Conservation (phyloP, 2,329 filamentous ascomycete genomes). For the Cadophora luteo-olivacea region DNA sequence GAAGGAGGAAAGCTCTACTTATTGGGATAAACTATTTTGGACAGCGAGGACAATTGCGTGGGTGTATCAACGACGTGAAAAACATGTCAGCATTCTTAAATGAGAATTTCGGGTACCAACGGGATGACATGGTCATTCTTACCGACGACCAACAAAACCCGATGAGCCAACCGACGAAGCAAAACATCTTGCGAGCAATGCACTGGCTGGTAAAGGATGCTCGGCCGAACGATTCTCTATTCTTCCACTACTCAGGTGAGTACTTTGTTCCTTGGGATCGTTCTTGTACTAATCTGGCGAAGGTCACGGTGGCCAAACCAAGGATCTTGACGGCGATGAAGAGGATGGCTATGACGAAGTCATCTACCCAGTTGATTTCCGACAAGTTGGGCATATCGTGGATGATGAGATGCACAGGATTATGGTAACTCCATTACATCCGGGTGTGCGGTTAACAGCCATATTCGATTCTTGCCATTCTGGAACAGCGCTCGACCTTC, state of each 20-base stretch:
- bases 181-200: slow-evolving; percentile 94
- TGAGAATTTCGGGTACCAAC: slow-evolving; percentile 87
- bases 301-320: slow-evolving; percentile 83
- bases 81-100: slow-evolving; percentile 95
- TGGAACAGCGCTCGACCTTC: slow-evolving; percentile 69
- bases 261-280: slow-evolving; percentile 30
- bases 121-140: slow-evolving; percentile 96
- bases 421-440: slow-evolving; percentile 77
- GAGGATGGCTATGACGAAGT: slow-evolving; percentile 84
- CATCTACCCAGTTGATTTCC: slow-evolving; percentile 84
- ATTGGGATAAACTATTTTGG: slow-evolving; percentile 98
- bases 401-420: slow-evolving; percentile 84
- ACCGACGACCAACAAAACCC: slow-evolving; percentile 97
- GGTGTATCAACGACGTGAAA: slow-evolving; percentile 96
- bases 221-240: slow-evolving; percentile 88
- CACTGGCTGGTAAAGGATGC: slow-evolving; percentile 98
- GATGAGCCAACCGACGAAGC: slow-evolving; percentile 96
- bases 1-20: slow-evolving; percentile 84
- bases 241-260: slow-evolving; percentile 95
- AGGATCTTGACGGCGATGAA: slow-evolving; percentile 80
- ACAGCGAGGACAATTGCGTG: slow-evolving; percentile 86
- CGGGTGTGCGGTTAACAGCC: slow-evolving; percentile 80
- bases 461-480: slow-evolving; percentile 76
- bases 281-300: slow-evolving; percentile 24
- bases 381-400: slow-evolving; percentile 79